Base-by-base conservation (phyloP, 1,284 basidiomycete species). In the Irpex lacteus region DNA sequence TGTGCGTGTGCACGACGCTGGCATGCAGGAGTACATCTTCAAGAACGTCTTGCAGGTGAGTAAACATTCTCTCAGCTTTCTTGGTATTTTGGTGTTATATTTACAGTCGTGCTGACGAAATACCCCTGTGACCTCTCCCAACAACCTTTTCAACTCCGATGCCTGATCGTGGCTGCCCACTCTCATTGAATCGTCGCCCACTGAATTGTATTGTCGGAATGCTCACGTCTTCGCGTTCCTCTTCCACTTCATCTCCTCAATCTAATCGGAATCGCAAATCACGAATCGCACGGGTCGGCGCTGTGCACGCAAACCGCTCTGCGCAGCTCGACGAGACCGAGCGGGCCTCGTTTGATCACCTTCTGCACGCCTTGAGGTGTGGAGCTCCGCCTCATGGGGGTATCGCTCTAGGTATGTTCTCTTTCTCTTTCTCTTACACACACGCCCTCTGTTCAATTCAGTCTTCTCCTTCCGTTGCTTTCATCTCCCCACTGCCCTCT, bases 331-430 rank as follows among this genome's bases (percentile, higher is more conserved):
- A 82, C 63, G 84, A 88, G 56, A 72, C 81, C 56, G 96, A 98
- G 76, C 85, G 85, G 64, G 77, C 80, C 3, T 85, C 93, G 1
- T 98, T 98, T 77, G 78, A 82, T 53, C 95, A 96, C 71, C 83
- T 98, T 5, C 78, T 98, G 36, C 87, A 93, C 70, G 96, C 96
- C 3, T 82, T 98, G 60, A 82, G 82, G 70, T 93, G 87, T 74
- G 96, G 96, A 64, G 96, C 96, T 5, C 96, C 96, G 9, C 96
- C 96, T 66, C 96, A 98, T 77, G 96, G 92, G n/a, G 96, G 96
- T 52, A 92, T 98, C 62, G 96, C 96, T 0, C 80, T 97, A 62
- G 95, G 94, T 92, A 73, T 36, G 67, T 26, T 19, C 21, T 18
- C n/a, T 18, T 15, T 26, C 50, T 19, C 21, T 53, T 8, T 9